A percentile compares a stretch with the other conserved stretches of the same genome.
Evolutionary conservation across 2,329 filamentous ascomycete species (phyloP).

Genomic region (Ophiostoma novo-ulmi): DNA sequence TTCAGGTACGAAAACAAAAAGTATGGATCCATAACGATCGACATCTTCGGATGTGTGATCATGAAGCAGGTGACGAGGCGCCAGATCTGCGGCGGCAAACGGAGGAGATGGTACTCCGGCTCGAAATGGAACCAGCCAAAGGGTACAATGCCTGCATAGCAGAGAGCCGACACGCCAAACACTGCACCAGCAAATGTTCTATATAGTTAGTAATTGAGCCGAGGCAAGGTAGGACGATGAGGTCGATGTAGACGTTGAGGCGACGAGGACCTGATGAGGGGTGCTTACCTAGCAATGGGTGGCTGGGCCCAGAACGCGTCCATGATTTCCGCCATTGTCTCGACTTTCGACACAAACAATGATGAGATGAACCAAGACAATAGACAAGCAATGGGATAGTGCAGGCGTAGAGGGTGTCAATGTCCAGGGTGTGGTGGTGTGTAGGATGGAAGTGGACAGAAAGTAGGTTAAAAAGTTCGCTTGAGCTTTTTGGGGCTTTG

Average conservation of each 20-base stretch:
- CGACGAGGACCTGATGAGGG: not conserved
- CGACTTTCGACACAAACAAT: conserved; percentile 9
- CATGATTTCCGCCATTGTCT: conserved; percentile 39
- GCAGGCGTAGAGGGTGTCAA: not conserved
- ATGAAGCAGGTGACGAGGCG: conserved; percentile 42
- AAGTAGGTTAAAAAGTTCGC: conserved; percentile 6
- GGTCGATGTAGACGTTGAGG: not conserved
- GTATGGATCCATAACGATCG: conserved; percentile 68
- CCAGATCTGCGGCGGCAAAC: conserved; percentile 47
- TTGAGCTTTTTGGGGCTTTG: conserved; percentile 8
- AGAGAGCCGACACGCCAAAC: conserved; percentile 56
- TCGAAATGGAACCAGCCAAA: conserved; percentile 51
- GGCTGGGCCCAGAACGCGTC: conserved; percentile 31
- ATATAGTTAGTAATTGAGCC: not conserved
- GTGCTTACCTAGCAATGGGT: conserved; percentile 39
- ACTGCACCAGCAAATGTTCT: conserved; percentile 65
- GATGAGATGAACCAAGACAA: not conserved
- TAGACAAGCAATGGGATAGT: not conserved
- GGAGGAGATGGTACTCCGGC: conserved; percentile 46
- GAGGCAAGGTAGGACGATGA: conserved; percentile 22
- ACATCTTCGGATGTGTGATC: conserved; percentile 38
- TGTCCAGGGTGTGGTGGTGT: conserved; percentile 1
- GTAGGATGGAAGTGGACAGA: not conserved
- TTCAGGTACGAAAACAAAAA: conserved; percentile 74
- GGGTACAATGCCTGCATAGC: conserved; percentile 54